Evolutionary conservation across 352 stramenopile genomes (phyloP), one percentile per base, ranked within the genome.

Genomic region (Phytophthora foliorum): DNA sequence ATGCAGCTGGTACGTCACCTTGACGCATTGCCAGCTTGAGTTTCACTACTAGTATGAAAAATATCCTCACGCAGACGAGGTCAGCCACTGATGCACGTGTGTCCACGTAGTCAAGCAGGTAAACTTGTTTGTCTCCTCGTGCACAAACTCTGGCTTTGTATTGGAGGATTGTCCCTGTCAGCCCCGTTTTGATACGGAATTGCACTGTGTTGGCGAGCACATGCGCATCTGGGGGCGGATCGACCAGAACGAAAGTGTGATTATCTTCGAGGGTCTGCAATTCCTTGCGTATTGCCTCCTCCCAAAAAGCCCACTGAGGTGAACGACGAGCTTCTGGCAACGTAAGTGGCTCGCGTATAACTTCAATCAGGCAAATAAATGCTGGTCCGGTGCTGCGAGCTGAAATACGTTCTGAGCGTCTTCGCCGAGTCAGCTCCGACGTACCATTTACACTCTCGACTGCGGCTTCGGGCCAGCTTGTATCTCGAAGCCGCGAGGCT

Each of bases 111-210:
- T 57, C 34, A 10, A 54, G 6, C n/a, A 46, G 2, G 42, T 46
- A 62, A n/a, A 54, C 11, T 42, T 62, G 55, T 9, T 24, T 41
- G 19, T 62, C 55, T 19, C 42, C 55, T 36, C 42, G 41, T 4
- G 55, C 55, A 22, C 55, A 62, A 10, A 62, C 17, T 24, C 42
- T 24, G 0, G 42, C 55, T n/a, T 62, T 62, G 55, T n/a, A 62
- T 21, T 36, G 55, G 0, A 25, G 17, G 19, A 51, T 32, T n/a
- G n/a, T n/a, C n/a, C n/a, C n/a, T n/a, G n/a, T n/a, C n/a, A n/a
- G n/a, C n/a, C n/a, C n/a, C n/a, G n/a, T n/a, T n/a, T n/a, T n/a
- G n/a, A n/a, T n/a, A n/a, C n/a, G n/a, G n/a, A n/a, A n/a, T n/a
- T n/a, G n/a, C n/a, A n/a, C n/a, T n/a, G n/a, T n/a, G n/a, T n/a